These are phyloP conservation scores for Martensiomyces pterosporus DNA, from an alignment of 192 early-diverging fungal species.

Conservation along the genomic window DNA sequence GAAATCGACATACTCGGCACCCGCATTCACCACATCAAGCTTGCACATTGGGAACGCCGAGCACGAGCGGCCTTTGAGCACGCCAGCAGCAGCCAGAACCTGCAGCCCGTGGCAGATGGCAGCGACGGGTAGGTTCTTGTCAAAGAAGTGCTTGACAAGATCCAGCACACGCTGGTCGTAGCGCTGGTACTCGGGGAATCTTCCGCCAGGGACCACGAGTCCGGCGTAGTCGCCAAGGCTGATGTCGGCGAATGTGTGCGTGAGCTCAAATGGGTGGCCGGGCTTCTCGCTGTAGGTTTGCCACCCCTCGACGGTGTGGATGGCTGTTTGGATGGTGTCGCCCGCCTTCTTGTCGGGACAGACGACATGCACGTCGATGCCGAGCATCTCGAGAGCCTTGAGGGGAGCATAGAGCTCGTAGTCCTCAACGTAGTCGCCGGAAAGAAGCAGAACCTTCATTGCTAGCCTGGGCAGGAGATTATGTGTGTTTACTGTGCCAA, in stretches of 20 bases:
- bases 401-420: constrained; percentile 55
- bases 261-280: constrained; percentile 50
- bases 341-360: constrained; percentile 53
- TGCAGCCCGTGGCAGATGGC: constrained; percentile 56
- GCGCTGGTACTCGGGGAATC: constrained; percentile 56
- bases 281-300: constrained; percentile 53
- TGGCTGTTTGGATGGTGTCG: constrained; percentile 45
- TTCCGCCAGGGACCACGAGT: constrained; percentile 52
- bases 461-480: background rate
- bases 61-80: constrained; percentile 40
- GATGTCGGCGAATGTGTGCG: constrained; percentile 42
- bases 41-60: constrained; percentile 40
- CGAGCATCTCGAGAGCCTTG: constrained; percentile 51
- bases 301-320: constrained; percentile 50
- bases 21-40: constrained; percentile 32
- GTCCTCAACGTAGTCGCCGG: constrained; percentile 47
- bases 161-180: constrained; percentile 49
- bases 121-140: constrained; percentile 49
- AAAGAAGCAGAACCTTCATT: constrained; percentile 33
- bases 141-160: constrained; percentile 50
- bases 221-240: constrained; percentile 51
- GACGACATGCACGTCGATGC: constrained; percentile 50
- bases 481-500: background rate
- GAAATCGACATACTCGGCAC: constrained; percentile 38
- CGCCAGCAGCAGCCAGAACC: constrained; percentile 42